These are phyloP conservation scores for Venturiaceae sp. DNA, from an alignment of 2,329 filamentous ascomycete genomes.

Conservation along the genomic window DNA sequence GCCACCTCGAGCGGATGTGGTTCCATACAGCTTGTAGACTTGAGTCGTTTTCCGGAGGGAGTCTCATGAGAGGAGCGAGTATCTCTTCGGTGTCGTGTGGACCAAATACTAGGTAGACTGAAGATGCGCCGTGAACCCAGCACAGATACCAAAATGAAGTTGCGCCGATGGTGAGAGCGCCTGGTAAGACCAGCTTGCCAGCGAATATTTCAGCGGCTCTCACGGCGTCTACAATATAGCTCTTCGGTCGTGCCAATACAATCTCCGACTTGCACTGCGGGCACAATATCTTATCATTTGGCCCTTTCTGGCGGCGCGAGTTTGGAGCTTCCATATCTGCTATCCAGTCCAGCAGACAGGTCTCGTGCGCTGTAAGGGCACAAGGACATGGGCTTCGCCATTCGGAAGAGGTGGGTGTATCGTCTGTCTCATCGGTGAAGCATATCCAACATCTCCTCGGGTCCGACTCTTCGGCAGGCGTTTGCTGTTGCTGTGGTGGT, in stretches of 20 bases:
- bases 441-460: slow-evolving; percentile 59
- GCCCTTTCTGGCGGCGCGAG: slow-evolving; percentile 34
- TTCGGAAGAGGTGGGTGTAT: slow-evolving; percentile 47
- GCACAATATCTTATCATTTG: slow-evolving; percentile 58
- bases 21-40: slow-evolving; percentile 11
- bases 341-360: slow-evolving; percentile 84
- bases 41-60: slow-evolving; percentile 12
- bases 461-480: slow-evolving; percentile 13
- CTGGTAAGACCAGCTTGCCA: slow-evolving; percentile 53
- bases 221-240: slow-evolving; percentile 59
- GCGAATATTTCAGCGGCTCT: slow-evolving; percentile 48
- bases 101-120: slow-evolving; percentile 58
- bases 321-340: slow-evolving; percentile 69
- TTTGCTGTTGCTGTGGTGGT: slow-evolving; percentile 5
- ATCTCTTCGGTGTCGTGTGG: slow-evolving; percentile 48
- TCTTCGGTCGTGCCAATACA: slow-evolving; percentile 62
- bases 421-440: slow-evolving; percentile 56
- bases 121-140: slow-evolving; percentile 50
- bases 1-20: slow-evolving; percentile 31
- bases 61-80: slow-evolving; percentile 30
- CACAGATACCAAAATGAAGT: slow-evolving; percentile 33
- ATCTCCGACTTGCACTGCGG: slow-evolving; percentile 86
- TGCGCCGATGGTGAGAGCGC: slow-evolving; percentile 46
- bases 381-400: slow-evolving; percentile 92
- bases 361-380: slow-evolving; percentile 81